Evolutionary conservation across 257 asterid genomes (phyloP).

Genomic region (Jasminum sambac): DNA sequence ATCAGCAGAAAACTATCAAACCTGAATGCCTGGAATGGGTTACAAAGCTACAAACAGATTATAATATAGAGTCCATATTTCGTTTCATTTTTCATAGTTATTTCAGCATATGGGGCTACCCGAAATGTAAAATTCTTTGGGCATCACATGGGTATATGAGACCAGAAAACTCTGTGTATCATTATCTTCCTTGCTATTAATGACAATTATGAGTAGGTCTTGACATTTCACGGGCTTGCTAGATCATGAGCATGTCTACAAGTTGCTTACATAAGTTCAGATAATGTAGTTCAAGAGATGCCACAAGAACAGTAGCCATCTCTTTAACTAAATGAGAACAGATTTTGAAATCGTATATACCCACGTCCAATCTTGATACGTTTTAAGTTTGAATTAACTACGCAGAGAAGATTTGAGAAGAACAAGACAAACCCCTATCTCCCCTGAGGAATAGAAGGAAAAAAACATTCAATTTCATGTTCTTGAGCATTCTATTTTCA

Average conservation of each 20-base stretch:
- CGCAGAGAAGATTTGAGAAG: background rate
- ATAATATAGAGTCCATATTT: too few relatives aligned
- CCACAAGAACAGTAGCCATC: background rate
- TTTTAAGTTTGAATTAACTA: too few relatives aligned
- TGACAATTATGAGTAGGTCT: background rate
- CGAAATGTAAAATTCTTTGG: background rate
- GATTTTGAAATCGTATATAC: background rate
- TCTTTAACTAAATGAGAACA: background rate
- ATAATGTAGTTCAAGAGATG: background rate
- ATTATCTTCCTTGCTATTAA: background rate
- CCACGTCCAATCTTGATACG: background rate
- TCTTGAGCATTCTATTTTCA: background rate
- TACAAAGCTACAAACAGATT: background rate
- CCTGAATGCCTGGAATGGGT: conserved; percentile 10
- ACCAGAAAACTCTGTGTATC: background rate
- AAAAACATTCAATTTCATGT: background rate
- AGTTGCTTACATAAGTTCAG: background rate
- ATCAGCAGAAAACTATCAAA: conserved; percentile 21
- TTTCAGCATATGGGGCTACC: background rate
- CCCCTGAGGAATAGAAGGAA: background rate
- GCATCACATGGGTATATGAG: background rate
- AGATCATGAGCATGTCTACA: background rate
- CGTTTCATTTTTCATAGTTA: background rate
- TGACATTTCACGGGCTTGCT: background rate
- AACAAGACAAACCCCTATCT: background rate